Evolutionary conservation across 2,329 filamentous ascomycete species (phyloP).

Genomic region (Cytospora piceae): DNA sequence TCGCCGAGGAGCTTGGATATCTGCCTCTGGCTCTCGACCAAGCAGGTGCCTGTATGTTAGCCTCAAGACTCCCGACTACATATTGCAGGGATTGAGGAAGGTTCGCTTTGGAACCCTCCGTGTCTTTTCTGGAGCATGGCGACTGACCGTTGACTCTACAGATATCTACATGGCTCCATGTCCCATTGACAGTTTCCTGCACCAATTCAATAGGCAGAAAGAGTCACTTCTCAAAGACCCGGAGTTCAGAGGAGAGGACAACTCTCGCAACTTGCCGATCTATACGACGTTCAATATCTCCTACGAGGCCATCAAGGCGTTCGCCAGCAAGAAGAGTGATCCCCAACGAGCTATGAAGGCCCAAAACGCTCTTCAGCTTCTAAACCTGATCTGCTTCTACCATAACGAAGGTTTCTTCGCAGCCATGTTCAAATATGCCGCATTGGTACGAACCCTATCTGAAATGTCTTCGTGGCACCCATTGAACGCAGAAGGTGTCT

Average conservation of each 20-base stretch:
- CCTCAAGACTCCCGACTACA: too few relatives aligned
- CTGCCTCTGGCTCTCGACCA: constrained; percentile 39
- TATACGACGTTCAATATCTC: constrained; percentile 37
- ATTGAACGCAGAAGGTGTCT: too few relatives aligned
- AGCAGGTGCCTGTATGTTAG: constrained; percentile 30
- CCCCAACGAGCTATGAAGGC: too few relatives aligned
- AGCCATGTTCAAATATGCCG: constrained; percentile 30
- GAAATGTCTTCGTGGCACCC: too few relatives aligned
- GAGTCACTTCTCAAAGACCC: constrained; percentile 29
- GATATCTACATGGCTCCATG: constrained; percentile 24
- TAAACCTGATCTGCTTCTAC: constrained; percentile 38
- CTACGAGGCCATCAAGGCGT: constrained; percentile 30
- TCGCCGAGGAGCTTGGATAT: constrained; percentile 27
- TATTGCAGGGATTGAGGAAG: too few relatives aligned
- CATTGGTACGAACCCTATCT: background rate
- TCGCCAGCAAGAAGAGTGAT: constrained; percentile 18
- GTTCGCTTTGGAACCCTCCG: too few relatives aligned
- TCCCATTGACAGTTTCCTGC: constrained; percentile 31
- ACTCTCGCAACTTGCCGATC: constrained; percentile 31
- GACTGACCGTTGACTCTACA: background rate
- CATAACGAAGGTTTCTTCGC: constrained; percentile 34
- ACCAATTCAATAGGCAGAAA: constrained; percentile 22
- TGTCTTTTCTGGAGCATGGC: too few relatives aligned
- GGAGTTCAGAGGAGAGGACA: constrained; percentile 25
- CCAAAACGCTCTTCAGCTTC: constrained; percentile 34